A percentile compares a stretch with the other conserved stretches of the same genome.
phyloP scores from a whole-genome alignment of 2,329 filamentous ascomycete species.

The Colletotrichum shisoi region DNA sequence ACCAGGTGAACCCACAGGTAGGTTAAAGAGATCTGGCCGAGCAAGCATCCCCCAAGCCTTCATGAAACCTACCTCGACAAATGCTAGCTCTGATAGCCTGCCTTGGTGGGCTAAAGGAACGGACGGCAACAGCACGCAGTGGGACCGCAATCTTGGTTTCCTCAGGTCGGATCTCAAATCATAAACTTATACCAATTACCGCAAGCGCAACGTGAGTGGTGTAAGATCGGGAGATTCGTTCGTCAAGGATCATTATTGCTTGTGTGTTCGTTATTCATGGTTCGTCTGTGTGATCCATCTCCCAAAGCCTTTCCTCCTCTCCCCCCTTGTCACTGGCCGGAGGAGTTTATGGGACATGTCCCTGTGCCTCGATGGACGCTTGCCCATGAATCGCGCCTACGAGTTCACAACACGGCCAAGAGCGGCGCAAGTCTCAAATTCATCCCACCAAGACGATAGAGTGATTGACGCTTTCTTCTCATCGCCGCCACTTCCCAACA shows the following conservation, averaged over 20 bases:
- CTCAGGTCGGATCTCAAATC: background rate
- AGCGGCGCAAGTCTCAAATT: background rate
- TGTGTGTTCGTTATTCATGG: slow-evolving; percentile 1
- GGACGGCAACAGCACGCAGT: slow-evolving; percentile 15
- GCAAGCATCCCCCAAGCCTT: background rate
- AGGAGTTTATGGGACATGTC: background rate
- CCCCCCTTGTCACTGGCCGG: background rate
- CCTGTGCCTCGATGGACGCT: background rate
- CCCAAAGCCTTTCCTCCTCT: background rate
- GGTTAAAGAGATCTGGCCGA: background rate
- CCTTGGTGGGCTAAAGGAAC: slow-evolving; percentile 16
- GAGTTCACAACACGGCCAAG: background rate
- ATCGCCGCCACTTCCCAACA: background rate
- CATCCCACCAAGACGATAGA: background rate
- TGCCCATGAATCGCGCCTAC: background rate
- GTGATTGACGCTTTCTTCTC: background rate
- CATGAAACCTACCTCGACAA: slow-evolving; percentile 29
- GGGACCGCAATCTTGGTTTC: background rate
- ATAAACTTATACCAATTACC: no score
- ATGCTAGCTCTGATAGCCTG: slow-evolving; percentile 33
- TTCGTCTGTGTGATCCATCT: background rate
- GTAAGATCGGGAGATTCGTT: background rate
- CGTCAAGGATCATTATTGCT: background rate
- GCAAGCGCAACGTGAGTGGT: background rate
- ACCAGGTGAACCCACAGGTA: background rate